Conservation (phyloP, 805 yeast species). For the Kluyveromyces aestuarii region DNA sequence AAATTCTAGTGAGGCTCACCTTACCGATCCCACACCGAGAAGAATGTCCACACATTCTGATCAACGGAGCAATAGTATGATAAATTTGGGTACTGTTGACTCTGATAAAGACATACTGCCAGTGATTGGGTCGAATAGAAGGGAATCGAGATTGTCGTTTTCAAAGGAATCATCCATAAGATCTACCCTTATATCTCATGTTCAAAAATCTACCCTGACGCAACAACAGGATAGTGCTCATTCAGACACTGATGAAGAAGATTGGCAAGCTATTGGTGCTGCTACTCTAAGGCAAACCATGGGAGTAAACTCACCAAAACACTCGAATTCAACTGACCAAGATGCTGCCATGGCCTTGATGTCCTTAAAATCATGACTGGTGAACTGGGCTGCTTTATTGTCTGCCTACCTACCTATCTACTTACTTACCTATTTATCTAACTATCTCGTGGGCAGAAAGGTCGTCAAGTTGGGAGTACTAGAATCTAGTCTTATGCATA, state of each 20-base stretch:
- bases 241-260: constrained; percentile 92
- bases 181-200: constrained; percentile 19
- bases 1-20: constrained; percentile 6
- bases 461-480: background rate
- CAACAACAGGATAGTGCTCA: constrained; percentile 17
- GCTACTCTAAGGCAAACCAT: constrained; percentile 39
- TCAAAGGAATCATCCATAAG: constrained; percentile 27
- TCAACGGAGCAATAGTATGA: constrained; percentile 2
- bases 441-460: background rate
- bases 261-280: constrained; percentile 90
- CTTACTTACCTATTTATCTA: background rate
- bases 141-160: constrained; percentile 30
- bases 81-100: background rate
- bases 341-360: constrained; percentile 25
- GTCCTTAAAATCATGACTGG: constrained; percentile 23
- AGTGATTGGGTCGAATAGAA: constrained; percentile 12
- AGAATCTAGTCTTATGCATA: background rate
- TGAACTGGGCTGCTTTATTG: background rate
- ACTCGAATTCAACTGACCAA: constrained; percentile 10
- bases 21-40: constrained; percentile 1
- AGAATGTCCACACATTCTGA: constrained; percentile 3
- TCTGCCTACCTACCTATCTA: background rate
- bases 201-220: constrained; percentile 8
- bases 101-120: constrained; percentile 3
- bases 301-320: constrained; percentile 4